Evolutionary conservation across 805 yeast species (phyloP).

Genomic region (Candida manassasensis): DNA sequence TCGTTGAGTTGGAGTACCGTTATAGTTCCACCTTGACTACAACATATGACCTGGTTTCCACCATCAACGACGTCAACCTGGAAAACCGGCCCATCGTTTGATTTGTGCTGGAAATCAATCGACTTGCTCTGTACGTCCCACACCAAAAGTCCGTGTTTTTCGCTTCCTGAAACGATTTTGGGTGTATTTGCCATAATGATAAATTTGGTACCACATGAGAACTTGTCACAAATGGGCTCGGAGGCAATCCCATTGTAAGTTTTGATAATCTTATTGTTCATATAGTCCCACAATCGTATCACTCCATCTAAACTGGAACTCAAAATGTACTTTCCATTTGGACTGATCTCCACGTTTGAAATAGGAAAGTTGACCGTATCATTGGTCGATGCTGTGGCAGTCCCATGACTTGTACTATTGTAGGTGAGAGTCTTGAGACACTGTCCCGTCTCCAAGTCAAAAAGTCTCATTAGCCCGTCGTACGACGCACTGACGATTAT

Average conservation of each 20-base stretch:
- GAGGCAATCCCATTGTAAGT: conserved; percentile 45
- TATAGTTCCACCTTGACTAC: conserved; percentile 21
- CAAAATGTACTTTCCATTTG: conserved; percentile 73
- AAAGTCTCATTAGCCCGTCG: conserved; percentile 86
- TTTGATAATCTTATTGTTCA: conserved; percentile 74
- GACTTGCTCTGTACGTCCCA: conserved; percentile 68
- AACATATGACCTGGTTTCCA: conserved; percentile 33
- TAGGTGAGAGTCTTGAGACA: conserved; percentile 86
- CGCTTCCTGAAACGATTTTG: conserved; percentile 58
- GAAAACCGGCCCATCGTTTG: conserved; percentile 27
- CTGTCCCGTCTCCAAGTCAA: conserved; percentile 86
- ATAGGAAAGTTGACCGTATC: conserved; percentile 62
- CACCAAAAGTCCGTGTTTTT: conserved; percentile 45
- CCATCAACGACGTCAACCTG: conserved; percentile 35
- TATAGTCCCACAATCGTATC: conserved; percentile 80
- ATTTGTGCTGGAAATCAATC: conserved; percentile 28
- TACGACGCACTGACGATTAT: conserved; percentile 81
- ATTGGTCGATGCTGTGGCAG: conserved; percentile 52
- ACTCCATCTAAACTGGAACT: conserved; percentile 80
- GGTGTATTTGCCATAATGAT: conserved; percentile 32
- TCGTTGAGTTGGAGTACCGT: conserved; percentile 18
- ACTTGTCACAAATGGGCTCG: conserved; percentile 45
- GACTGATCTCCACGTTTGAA: conserved; percentile 65
- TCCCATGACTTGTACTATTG: conserved; percentile 57
- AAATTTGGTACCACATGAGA: conserved; percentile 49